A percentile compares a stretch with the other conserved stretches of the same genome.
These are phyloP conservation scores for Fusarium sp. DNA, from an alignment of 2,329 filamentous ascomycete genomes.

Conservation along the genomic window DNA sequence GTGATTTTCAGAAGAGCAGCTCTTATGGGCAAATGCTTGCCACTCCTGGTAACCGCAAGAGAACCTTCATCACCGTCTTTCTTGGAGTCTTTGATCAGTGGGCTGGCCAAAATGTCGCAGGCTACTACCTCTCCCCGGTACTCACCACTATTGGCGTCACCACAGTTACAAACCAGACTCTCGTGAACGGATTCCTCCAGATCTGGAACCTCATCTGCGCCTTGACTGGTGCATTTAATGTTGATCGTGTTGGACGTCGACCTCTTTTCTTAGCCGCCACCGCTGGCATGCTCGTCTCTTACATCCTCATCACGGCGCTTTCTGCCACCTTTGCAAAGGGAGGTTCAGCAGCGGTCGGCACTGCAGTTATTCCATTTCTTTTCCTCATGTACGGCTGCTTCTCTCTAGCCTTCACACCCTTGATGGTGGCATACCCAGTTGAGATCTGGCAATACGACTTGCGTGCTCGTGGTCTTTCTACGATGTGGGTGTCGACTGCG, in stretches of 20 bases:
- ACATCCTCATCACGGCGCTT: conserved; percentile 8
- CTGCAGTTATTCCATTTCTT: not conserved
- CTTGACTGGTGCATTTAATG: not conserved
- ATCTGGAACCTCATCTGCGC: not conserved
- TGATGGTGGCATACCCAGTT: conserved; percentile 7
- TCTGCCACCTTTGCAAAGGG: not conserved
- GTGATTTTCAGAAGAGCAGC: not conserved
- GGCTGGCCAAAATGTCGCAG: conserved; percentile 11
- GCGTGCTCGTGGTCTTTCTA: not conserved
- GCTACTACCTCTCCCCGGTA: not conserved
- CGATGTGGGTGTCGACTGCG: conserved; percentile 4
- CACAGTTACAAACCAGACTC: not conserved
- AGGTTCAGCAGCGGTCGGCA: conserved; percentile 1
- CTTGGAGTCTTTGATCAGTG: conserved; percentile 21
- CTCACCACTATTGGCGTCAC: not conserved
- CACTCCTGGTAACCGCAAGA: conserved; percentile 17
- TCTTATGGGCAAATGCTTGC: conserved; percentile 14
- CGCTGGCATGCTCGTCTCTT: conserved; percentile 3
- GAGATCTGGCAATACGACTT: conserved; percentile 9
- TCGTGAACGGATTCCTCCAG: not conserved
- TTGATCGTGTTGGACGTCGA: not conserved
- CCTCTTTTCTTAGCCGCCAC: not conserved
- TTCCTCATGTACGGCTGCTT: conserved; percentile 6
- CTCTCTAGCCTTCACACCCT: not conserved
- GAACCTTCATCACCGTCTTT: conserved; percentile 14